Evolutionary conservation across 2,329 filamentous ascomycete genomes (phyloP).

Genomic region (Colletotrichum godetiae): DNA sequence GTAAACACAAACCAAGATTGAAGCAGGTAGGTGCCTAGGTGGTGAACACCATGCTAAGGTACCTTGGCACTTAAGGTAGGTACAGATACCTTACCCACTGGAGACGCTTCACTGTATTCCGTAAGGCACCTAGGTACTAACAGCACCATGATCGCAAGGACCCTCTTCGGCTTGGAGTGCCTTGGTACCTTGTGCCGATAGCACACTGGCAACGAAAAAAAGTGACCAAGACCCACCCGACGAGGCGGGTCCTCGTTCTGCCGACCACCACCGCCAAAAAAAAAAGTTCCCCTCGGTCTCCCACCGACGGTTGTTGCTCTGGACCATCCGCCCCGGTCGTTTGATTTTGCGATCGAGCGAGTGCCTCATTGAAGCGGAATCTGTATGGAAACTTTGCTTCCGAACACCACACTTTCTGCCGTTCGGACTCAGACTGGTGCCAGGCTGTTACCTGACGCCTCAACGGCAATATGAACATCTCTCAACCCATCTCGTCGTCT

Average conservation of each 20-base stretch:
- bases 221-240: not conserved
- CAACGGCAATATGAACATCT: slow-evolving; percentile 70
- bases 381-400: slow-evolving; percentile 30
- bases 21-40: too few species aligned
- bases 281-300: slow-evolving; percentile 46
- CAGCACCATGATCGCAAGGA: not conserved
- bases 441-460: slow-evolving; percentile 25
- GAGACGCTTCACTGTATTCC: too few species aligned
- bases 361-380: slow-evolving; percentile 3
- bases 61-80: too few species aligned
- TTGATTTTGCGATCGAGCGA: slow-evolving; percentile 25
- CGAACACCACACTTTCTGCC: slow-evolving; percentile 12
- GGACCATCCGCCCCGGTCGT: not conserved
- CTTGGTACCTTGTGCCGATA: not conserved
- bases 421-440: slow-evolving; percentile 18
- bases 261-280: slow-evolving; percentile 59
- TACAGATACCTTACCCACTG: too few species aligned
- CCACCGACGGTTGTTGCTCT: not conserved
- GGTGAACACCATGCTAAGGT: too few species aligned
- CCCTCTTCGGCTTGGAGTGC: not conserved
- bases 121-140: too few species aligned
- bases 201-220: not conserved
- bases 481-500: slow-evolving; percentile 84
- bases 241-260: slow-evolving; percentile 46
- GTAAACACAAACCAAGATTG: not conserved